These are phyloP conservation scores for Iris macrosiphon DNA, from an alignment of 106 monocot genomes.

Conservation along the genomic window DNA sequence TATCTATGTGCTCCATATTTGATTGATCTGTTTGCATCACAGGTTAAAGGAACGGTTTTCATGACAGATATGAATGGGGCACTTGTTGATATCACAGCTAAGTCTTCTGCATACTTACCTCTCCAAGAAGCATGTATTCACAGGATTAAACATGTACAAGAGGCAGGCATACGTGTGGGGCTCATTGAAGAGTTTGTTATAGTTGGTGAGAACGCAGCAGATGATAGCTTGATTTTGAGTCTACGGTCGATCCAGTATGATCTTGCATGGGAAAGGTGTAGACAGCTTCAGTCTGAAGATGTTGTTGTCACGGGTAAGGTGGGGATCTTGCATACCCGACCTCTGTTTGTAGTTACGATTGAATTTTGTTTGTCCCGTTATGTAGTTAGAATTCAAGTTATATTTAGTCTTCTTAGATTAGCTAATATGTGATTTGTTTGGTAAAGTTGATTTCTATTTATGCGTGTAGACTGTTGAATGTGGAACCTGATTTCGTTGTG, in stretches of 20 bases:
- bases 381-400: background rate
- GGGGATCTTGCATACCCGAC: conserved; percentile 19
- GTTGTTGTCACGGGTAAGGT: conserved; percentile 92
- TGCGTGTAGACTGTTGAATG: too few relatives aligned
- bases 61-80: conserved; percentile 68
- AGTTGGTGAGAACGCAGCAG: conserved; percentile 53
- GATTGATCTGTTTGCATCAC: conserved; percentile 5
- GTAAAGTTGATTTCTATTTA: too few relatives aligned
- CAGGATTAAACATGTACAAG: conserved; percentile 68
- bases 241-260: conserved; percentile 79
- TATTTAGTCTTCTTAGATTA: background rate
- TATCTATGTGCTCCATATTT: background rate
- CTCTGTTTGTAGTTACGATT: background rate
- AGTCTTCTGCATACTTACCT: conserved; percentile 82
- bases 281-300: conserved; percentile 95
- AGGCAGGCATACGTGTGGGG: conserved; percentile 85
- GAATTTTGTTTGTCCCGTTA: too few relatives aligned
- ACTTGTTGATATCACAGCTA: conserved; percentile 75
- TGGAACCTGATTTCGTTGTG: too few relatives aligned
- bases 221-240: conserved; percentile 88
- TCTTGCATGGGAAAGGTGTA: conserved; percentile 92
- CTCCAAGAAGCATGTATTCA: conserved; percentile 79
- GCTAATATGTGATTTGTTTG: too few relatives aligned
- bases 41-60: conserved; percentile 93
- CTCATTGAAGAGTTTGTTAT: conserved; percentile 79